Evolutionary conservation across 345 rosid species (phyloP), one percentile per base, ranked within the genome.

Genomic region (Barbarea vulgaris): DNA sequence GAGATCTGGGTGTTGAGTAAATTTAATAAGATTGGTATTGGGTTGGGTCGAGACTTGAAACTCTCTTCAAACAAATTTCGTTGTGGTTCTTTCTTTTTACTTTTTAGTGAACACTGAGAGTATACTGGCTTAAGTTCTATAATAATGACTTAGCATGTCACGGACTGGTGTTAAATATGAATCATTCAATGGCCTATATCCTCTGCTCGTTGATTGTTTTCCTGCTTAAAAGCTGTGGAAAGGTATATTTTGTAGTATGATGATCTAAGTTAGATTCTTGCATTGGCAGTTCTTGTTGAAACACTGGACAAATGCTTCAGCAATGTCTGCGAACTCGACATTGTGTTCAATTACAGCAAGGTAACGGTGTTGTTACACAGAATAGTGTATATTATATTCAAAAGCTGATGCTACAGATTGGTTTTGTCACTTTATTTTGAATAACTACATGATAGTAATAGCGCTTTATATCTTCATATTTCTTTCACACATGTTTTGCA

Each of bases 281-380:
- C 79, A 65, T 64, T 79, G 80, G 70, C 93, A 95, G 99, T 95
- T 83, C 83, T 89, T 81, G 99, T 90, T 80, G 97, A 92, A 83
- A 89, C 97, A 7, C 81, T 95, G 80, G 99, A 95, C 85, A 95
- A 88, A 82, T 95, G 99, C 96, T 90, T 92, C 91, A 89, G 83
- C 80, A 89, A 95, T 82, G 98, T 92, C 46, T 89, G 96, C 24
- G 97, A 95, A 86, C 98, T 89, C 33, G 98, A 90, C 80, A 85
- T 89, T 6, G 88, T 93, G 62, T 89, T 86, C 86, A 90, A 87
- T 69, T 92, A 93, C 84, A 84, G 87, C 83, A 95, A 95, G 99
- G 97, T 92, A 73, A 54, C 48, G 57, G 24, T 57, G 1, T 52
- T 37, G 2, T 42, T 28, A 62, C 21, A 10, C 37, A 7, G 0